Percentiles rank a stretch among this genome's conserved stretches.
Conservation (phyloP, 129 eudicot genomes). For the Mikania micrantha region DNA sequence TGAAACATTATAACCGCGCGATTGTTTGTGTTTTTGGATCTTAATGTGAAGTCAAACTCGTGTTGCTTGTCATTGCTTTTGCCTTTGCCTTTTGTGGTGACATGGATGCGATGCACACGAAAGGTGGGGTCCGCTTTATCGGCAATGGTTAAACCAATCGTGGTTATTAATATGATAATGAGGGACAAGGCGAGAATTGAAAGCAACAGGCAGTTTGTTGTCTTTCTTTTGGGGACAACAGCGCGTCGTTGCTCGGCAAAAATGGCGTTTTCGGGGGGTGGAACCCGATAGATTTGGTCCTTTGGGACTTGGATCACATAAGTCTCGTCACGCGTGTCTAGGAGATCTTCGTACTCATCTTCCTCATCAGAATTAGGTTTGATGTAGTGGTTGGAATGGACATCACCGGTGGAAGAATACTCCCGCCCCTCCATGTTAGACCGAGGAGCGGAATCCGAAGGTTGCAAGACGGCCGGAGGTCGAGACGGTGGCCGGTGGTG, state of each 20-base stretch:
- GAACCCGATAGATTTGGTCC: slow-evolving; percentile 63
- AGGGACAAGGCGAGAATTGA: slow-evolving; percentile 27
- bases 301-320: slow-evolving; percentile 69
- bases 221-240: background rate
- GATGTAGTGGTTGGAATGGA: slow-evolving; percentile 7
- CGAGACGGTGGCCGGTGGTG: slow-evolving; percentile 13
- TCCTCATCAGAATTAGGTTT: slow-evolving; percentile 4
- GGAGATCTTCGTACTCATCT: slow-evolving; percentile 21
- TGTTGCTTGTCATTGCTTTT: background rate
- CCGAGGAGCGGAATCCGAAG: slow-evolving; percentile 24
- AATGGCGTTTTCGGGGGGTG: slow-evolving; percentile 59
- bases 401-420: slow-evolving; percentile 3
- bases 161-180: slow-evolving; percentile 32
- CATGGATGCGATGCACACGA: slow-evolving; percentile 35
- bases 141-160: slow-evolving; percentile 18
- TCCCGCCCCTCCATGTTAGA: slow-evolving; percentile 30
- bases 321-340: slow-evolving; percentile 29
- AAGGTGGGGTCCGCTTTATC: slow-evolving; percentile 38
- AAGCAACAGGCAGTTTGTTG: slow-evolving; percentile 19
- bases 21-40: slow-evolving; percentile 9
- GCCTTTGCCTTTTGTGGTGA: slow-evolving; percentile 22
- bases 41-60: slow-evolving; percentile 7
- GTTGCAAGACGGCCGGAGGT: slow-evolving; percentile 13
- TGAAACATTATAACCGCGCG: background rate
- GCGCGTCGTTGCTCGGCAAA: slow-evolving; percentile 7